Percentiles rank a stretch among this genome's conserved stretches.
These are phyloP conservation scores for Sporothrix brasiliensis DNA, from an alignment of 2,329 filamentous ascomycete genomes.

Conservation along the genomic window DNA sequence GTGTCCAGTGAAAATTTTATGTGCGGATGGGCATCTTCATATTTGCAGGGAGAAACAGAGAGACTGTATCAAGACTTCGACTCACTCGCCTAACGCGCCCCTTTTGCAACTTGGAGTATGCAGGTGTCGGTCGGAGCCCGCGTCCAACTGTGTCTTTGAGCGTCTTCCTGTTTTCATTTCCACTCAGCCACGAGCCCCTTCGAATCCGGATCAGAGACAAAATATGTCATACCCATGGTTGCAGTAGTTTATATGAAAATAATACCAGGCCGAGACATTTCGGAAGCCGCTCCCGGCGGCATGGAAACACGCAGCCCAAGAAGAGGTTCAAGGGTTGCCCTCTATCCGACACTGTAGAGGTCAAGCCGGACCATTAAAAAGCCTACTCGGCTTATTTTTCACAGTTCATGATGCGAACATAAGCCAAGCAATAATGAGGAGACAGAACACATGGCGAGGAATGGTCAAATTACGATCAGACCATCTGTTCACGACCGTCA, in stretches of 20 bases:
- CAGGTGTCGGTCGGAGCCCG: not conserved
- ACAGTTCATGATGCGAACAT: conserved; percentile 6
- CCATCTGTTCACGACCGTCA: not conserved
- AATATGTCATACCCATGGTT: not conserved
- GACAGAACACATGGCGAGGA: not conserved
- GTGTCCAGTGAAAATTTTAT: no score
- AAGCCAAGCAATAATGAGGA: not conserved
- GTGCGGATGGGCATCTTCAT: not conserved
- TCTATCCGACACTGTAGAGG: not conserved
- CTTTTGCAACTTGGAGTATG: not conserved
- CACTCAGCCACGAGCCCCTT: not conserved
- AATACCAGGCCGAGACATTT: not conserved
- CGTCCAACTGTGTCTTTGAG: conserved; percentile 6
- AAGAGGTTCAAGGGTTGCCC: not conserved
- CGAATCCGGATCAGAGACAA: conserved; percentile 1
- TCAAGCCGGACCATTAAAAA: not conserved
- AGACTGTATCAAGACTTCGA: not conserved
- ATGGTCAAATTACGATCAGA: not conserved
- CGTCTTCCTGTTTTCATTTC: not conserved
- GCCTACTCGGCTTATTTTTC: not conserved
- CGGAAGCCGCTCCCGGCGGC: not conserved
- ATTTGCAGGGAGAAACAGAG: not conserved
- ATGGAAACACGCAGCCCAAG: not conserved
- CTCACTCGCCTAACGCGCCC: conserved; percentile 11
- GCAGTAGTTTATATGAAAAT: not conserved